phyloP scores from a whole-genome alignment of 192 early-diverging fungal genomes.

The Geranomyces michiganensis region DNA sequence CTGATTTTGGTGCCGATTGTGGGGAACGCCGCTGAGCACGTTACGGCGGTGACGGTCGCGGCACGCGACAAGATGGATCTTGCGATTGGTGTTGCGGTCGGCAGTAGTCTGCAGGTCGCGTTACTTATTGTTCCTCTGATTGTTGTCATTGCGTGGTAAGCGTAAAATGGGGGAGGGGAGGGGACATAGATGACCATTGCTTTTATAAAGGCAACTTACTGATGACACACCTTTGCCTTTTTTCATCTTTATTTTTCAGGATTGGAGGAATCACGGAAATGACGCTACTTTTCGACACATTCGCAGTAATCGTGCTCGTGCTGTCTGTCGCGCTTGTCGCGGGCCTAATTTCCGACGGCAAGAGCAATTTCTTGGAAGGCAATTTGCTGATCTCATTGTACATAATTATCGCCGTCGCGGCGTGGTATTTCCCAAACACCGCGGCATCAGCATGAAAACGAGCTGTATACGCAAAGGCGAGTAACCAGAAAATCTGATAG shows the following conservation, averaged over 20 bases:
- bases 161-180: slow-evolving; percentile 21
- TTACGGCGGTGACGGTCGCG: slow-evolving; percentile 77
- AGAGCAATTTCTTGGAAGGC: slow-evolving; percentile 93
- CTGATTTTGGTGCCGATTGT: slow-evolving; percentile 90
- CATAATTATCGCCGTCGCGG: slow-evolving; percentile 67
- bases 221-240: slow-evolving; percentile 83
- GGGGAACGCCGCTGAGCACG: slow-evolving; percentile 88
- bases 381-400: slow-evolving; percentile 79
- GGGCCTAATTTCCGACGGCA: slow-evolving; percentile 69
- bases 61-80: slow-evolving; percentile 92
- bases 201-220: not conserved
- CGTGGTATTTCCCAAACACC: slow-evolving; percentile 11
- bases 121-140: slow-evolving; percentile 60
- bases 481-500: no score
- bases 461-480: no score
- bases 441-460: no score
- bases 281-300: slow-evolving; percentile 3
- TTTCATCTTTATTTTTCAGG: slow-evolving; percentile 67
- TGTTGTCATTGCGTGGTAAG: slow-evolving; percentile 75
- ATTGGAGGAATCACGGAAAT: not conserved
- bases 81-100: slow-evolving; percentile 84
- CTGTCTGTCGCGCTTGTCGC: slow-evolving; percentile 42
- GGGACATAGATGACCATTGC: no score
- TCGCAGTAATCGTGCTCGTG: not conserved
- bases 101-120: slow-evolving; percentile 87